These are phyloP conservation scores for Dactylonectria macrodidyma DNA, from an alignment of 2,329 filamentous ascomycete genomes.

Conservation along the genomic window DNA sequence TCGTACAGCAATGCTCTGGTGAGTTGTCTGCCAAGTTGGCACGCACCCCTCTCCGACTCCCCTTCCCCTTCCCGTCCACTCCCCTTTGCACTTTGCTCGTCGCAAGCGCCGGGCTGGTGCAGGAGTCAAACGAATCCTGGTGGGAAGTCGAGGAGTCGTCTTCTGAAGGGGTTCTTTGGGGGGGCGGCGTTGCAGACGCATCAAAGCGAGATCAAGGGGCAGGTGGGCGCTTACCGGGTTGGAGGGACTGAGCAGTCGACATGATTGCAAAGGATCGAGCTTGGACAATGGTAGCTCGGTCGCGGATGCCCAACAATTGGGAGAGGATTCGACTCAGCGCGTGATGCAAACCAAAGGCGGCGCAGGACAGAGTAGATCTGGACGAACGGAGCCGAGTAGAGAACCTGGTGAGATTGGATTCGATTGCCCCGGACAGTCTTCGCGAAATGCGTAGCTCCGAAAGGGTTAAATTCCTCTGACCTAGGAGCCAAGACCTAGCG, in stretches of 20 bases:
- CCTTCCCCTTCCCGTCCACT: slow-evolving; percentile 36
- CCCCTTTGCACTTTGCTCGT: slow-evolving; percentile 38
- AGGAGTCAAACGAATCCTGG: slow-evolving; percentile 38
- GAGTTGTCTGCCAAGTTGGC: slow-evolving; percentile 46
- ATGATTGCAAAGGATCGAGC: slow-evolving; percentile 47
- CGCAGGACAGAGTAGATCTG: slow-evolving; percentile 31
- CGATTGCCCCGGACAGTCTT: slow-evolving; percentile 35
- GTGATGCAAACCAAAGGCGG: slow-evolving; percentile 38
- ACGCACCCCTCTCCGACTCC: slow-evolving; percentile 40
- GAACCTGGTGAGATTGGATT: slow-evolving; percentile 28
- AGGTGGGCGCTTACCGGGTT: slow-evolving; percentile 47
- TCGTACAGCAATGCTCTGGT: slow-evolving; percentile 39
- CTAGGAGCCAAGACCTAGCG: slow-evolving; percentile 49
- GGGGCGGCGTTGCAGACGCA: slow-evolving; percentile 46
- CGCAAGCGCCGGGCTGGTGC: slow-evolving; percentile 43
- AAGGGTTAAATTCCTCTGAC: slow-evolving; percentile 52
- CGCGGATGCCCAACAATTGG: slow-evolving; percentile 38
- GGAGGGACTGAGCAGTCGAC: slow-evolving; percentile 46
- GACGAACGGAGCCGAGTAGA: slow-evolving; percentile 29
- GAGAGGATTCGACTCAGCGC: slow-evolving; percentile 16
- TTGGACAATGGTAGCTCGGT: slow-evolving; percentile 46
- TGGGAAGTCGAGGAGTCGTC: slow-evolving; percentile 36
- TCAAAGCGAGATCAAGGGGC: slow-evolving; percentile 50
- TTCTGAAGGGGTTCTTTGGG: slow-evolving; percentile 20
- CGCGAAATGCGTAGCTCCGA: slow-evolving; percentile 43